Evolutionary conservation across 805 yeast species (phyloP).

Genomic region (Middelhovenomyces tepae): DNA sequence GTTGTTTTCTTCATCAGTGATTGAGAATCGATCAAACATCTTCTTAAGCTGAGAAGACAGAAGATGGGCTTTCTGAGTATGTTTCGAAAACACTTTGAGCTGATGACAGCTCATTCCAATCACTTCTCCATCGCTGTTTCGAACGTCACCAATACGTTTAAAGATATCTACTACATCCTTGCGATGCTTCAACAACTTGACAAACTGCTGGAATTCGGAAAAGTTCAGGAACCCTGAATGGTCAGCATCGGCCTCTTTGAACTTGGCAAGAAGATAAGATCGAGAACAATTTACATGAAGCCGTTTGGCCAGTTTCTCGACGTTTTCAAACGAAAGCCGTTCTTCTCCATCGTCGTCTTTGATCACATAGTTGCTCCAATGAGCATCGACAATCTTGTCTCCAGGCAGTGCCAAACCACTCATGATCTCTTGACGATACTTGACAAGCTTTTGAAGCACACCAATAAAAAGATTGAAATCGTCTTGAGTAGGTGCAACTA

Average conservation of each 20-base stretch:
- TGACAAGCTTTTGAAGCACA: slow-evolving; percentile 47
- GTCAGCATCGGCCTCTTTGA: slow-evolving; percentile 44
- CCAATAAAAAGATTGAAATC: slow-evolving; percentile 48
- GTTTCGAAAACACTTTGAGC: neutral
- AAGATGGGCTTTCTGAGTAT: neutral
- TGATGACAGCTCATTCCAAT: no score
- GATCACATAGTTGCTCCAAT: slow-evolving; percentile 46
- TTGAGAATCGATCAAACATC: slow-evolving; percentile 5
- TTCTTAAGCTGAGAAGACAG: slow-evolving; percentile 5
- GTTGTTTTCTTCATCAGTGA: slow-evolving; percentile 8
- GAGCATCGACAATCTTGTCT: slow-evolving; percentile 51
- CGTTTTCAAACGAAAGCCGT: slow-evolving; percentile 50
- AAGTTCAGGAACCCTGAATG: slow-evolving; percentile 50
- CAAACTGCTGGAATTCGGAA: slow-evolving; percentile 67
- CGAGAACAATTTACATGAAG: slow-evolving; percentile 65
- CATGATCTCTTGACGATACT: slow-evolving; percentile 53
- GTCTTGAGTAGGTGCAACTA: slow-evolving; percentile 49
- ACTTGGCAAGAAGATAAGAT: slow-evolving; percentile 40
- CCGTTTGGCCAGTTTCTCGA: slow-evolving; percentile 52
- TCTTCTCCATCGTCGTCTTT: slow-evolving; percentile 18
- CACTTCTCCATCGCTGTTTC: no score
- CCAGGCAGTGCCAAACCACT: slow-evolving; percentile 55
- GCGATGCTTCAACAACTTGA: slow-evolving; percentile 55
- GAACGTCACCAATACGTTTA: slow-evolving; percentile 21
- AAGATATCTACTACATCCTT: slow-evolving; percentile 52